Base-by-base conservation (phyloP, 2,329 filamentous ascomycete species). In the Stylonectria norvegica region DNA sequence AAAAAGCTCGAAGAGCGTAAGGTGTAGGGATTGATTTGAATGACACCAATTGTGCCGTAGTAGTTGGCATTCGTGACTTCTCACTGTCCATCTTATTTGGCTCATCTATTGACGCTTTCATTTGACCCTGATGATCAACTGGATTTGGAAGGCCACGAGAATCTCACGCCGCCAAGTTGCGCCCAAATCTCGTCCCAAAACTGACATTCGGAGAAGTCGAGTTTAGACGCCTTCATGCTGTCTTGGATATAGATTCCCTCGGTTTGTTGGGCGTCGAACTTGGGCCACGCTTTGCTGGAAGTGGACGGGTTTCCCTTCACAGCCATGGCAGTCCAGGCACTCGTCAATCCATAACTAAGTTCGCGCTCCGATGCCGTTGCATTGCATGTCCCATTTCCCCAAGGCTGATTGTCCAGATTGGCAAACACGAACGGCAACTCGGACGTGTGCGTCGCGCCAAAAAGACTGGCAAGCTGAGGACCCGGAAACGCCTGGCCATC, bases 161-260 rank as follows among this genome's bases (percentile, higher is more conserved):
- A 10, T 7, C 15, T 15, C 8, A 15, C 8, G 6, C 39, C 36
- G 5, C 51, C 52, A 2, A 48, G 17, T 18, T 40, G 17, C 12
- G 6, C 41, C 38, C 42, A 50, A 14, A 54, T 38, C 4, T 15
- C 33, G 34, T 52, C 51, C 50, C 47, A 53, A 19, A 54, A 45
- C 23, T 45, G 20, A 18, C 49, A 54, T 38, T 52, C 49, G 4
- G 32, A 38, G 36, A 44, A 50, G 20, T 47, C 47, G 1, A 48
- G 18, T 10, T 20, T 17, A 3, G 19, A 14, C 2, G 27, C 19
- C 5, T 20, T 19, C 7, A 33, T 34, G 5, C 10, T 27, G 8
- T 39, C 36, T 16, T 38, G 16, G 2, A 45, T 15, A 5, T 20
- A 20, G 9, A 45, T 20, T 3, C 43, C 39, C 6, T 15, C 10